phyloP scores from a whole-genome alignment of 495 filamentous ascomycete species.

The Penicillium antarcticum region DNA sequence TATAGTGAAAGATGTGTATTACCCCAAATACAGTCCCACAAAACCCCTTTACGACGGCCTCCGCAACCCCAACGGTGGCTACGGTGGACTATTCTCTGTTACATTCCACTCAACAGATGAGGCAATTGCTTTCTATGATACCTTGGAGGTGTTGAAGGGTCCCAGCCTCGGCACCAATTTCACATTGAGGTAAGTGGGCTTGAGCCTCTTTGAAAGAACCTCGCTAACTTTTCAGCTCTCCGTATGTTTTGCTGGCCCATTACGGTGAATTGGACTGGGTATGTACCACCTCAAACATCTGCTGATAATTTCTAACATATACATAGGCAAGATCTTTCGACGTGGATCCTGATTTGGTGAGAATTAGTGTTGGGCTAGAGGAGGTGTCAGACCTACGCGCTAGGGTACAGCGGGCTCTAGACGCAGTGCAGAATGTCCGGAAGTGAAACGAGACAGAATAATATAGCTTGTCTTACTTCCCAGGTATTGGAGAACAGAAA shows the following conservation, averaged over 20 bases:
- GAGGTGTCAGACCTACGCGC: slow-evolving; percentile 60
- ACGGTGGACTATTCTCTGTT: slow-evolving; percentile 84
- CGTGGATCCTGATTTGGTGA: slow-evolving; percentile 71
- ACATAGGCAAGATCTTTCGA: slow-evolving; percentile 68
- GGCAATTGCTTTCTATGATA: slow-evolving; percentile 80
- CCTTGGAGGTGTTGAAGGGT: slow-evolving; percentile 83
- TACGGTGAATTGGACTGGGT: slow-evolving; percentile 90
- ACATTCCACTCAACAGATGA: slow-evolving; percentile 69
- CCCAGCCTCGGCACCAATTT: slow-evolving; percentile 97
- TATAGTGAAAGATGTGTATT: slow-evolving; percentile 77
- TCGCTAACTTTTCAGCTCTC: slow-evolving; percentile 50
- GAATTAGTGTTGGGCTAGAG: slow-evolving; percentile 90
- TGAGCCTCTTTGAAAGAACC: neutral
- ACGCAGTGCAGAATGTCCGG: slow-evolving; percentile 31
- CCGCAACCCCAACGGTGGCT: slow-evolving; percentile 73
- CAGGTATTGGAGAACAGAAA: too few species aligned
- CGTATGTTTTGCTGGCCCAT: slow-evolving; percentile 89
- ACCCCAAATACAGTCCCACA: slow-evolving; percentile 75
- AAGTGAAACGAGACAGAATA: slow-evolving; percentile 4
- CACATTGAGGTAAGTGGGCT: slow-evolving; percentile 60
- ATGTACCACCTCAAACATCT: slow-evolving; percentile 21
- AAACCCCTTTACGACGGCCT: slow-evolving; percentile 72
- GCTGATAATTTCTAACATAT: slow-evolving; percentile 2
- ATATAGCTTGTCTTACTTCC: neutral
- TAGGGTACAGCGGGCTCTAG: slow-evolving; percentile 47